phyloP scores from a whole-genome alignment of 805 yeast species.

The Candida pseudoglaebosa region DNA sequence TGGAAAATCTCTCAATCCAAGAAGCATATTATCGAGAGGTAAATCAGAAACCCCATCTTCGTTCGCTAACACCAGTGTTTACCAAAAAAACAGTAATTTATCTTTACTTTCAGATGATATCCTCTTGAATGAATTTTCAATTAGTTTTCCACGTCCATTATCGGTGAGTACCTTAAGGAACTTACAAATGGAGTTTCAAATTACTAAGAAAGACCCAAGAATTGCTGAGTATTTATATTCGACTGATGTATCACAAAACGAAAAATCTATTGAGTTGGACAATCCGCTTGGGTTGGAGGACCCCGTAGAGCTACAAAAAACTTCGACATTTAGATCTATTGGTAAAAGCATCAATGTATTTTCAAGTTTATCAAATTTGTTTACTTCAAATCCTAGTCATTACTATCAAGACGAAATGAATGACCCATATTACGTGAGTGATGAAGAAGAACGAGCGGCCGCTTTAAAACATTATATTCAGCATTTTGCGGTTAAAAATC shows the following conservation, averaged over 20 bases:
- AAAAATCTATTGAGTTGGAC: slow-evolving; percentile 1
- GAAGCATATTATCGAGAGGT: slow-evolving; percentile 13
- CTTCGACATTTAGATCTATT: slow-evolving; percentile 12
- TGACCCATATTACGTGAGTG: slow-evolving; percentile 48
- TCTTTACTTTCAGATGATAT: background rate
- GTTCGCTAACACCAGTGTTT: background rate
- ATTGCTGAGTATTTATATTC: slow-evolving; percentile 24
- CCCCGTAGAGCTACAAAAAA: slow-evolving; percentile 19
- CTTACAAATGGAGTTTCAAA: slow-evolving; percentile 31
- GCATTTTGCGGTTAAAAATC: slow-evolving; percentile 61
- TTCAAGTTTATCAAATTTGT: slow-evolving; percentile 34
- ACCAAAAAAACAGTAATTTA: background rate
- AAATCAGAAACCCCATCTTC: background rate
- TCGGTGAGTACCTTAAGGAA: slow-evolving; percentile 29
- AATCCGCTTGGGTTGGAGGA: slow-evolving; percentile 24
- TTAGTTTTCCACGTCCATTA: slow-evolving; percentile 28
- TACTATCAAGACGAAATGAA: slow-evolving; percentile 42
- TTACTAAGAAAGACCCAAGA: slow-evolving; percentile 18
- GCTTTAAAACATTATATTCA: slow-evolving; percentile 58
- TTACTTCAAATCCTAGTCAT: slow-evolving; percentile 63
- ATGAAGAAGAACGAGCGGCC: slow-evolving; percentile 37
- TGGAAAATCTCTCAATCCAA: slow-evolving; percentile 16
- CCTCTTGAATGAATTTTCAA: background rate
- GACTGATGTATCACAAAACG: slow-evolving; percentile 4
- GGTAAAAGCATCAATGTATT: slow-evolving; percentile 28